phyloP scores from a whole-genome alignment of 768 basidiomycete genomes.

The Lactarius hatsudake region DNA sequence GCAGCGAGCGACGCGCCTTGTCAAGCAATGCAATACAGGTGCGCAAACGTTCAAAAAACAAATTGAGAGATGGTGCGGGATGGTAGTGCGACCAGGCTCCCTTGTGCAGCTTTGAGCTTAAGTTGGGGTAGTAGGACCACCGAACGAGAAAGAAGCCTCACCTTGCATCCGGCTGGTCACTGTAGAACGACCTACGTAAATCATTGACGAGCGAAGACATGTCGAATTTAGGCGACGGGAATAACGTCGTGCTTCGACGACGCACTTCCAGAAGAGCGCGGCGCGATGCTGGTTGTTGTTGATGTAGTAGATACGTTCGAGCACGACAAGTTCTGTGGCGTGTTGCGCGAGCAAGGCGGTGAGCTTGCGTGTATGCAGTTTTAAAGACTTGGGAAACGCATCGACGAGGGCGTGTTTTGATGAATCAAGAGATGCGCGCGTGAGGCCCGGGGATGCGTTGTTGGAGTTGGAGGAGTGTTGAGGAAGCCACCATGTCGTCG shows the following conservation, averaged over 20 bases:
- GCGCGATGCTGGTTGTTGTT: slow-evolving; percentile 74
- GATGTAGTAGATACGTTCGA: slow-evolving; percentile 73
- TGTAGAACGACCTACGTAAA: slow-evolving; percentile 52
- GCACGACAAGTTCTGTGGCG: slow-evolving; percentile 53
- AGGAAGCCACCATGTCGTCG: slow-evolving; percentile 24
- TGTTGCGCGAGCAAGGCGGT: slow-evolving; percentile 43
- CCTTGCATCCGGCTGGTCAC: slow-evolving; percentile 37
- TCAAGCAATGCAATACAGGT: slow-evolving; percentile 41
- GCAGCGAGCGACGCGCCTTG: slow-evolving; percentile 41
- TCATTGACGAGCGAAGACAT: slow-evolving; percentile 31
- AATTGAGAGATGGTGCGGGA: slow-evolving; percentile 35
- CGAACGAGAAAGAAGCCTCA: slow-evolving; percentile 29
- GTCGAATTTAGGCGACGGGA: slow-evolving; percentile 36
- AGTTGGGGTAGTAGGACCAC: neutral
- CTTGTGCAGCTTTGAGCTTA: slow-evolving; percentile 52
- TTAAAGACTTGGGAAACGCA: slow-evolving; percentile 58
- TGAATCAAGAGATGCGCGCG: slow-evolving; percentile 27
- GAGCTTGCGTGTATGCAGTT: slow-evolving; percentile 50
- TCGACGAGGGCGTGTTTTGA: slow-evolving; percentile 44
- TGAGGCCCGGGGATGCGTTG: slow-evolving; percentile 1
- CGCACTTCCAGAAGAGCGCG: slow-evolving; percentile 67
- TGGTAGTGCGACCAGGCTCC: slow-evolving; percentile 66
- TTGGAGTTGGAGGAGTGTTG: neutral
- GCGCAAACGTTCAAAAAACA: slow-evolving; percentile 38
- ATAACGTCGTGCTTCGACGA: slow-evolving; percentile 58